Evolutionary conservation across 139 green algal species (phyloP), one percentile per base, ranked within the genome.

Genomic region (Asterochloris sp.): DNA sequence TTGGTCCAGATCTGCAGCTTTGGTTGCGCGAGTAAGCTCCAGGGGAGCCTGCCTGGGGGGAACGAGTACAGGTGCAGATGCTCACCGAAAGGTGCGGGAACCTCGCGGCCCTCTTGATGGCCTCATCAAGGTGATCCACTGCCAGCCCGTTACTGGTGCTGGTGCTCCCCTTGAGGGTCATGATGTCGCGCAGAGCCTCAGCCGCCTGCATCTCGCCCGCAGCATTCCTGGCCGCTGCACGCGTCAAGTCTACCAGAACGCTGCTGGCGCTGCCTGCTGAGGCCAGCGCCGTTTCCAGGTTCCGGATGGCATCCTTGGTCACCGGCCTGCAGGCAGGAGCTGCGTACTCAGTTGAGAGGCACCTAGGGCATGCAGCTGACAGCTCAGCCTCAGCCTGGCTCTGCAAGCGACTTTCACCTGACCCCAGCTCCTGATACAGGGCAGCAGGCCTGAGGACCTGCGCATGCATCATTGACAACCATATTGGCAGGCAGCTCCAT

Each of bases 141-240:
- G 86, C 84, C 15, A 38, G 19, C 12, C 63, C 63, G 27, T 54
- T 54, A 6, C 38, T 54, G 38, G 67, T 1, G 23, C 29, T 62
- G 84, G 82, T 62, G 38, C 81, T 61, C 23, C 68, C 63, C 60
- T 73, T 83, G 62, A 47, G 78, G 24, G 73, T 71, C 69, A 94
- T 82, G 19, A 92, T 73, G 13, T 94, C 89, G 60, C 86, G 83
- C 75, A 95, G 84, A 54, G 85, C 69, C 12, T 85, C 87, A 0
- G 83, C 88, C 12, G 90, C 91, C n/a, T 60, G 82, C 62, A 94
- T 77, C 87, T 95, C 91, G 13, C 75, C 80, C 11, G 80, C 26
- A 13, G 83, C 83, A 67, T 85, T 84, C 19, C 60, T 13, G 10
- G 79, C 82, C 27, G 88, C 76, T 1, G 61, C 24, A 1, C 73